Conservation (phyloP, 2,329 filamentous ascomycete species). For the Mollisiaceae sp. region DNA sequence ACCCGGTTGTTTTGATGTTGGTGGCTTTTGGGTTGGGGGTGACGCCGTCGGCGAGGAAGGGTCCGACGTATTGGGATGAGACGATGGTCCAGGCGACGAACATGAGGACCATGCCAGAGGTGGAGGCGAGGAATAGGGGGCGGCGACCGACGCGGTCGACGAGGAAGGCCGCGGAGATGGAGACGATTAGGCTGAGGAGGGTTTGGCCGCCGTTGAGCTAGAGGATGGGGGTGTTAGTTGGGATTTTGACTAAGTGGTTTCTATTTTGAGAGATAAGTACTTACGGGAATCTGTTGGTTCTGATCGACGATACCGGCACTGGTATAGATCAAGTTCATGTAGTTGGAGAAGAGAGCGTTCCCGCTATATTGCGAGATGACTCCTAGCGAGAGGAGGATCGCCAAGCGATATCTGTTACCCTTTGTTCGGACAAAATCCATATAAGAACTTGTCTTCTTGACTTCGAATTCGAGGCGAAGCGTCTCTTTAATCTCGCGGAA, state of each 20-base stretch:
- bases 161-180: constrained; percentile 59
- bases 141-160: constrained; percentile 61
- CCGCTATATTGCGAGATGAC: constrained; percentile 72
- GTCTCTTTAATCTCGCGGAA: constrained; percentile 40
- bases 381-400: constrained; percentile 66
- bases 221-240: neutral
- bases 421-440: constrained; percentile 56
- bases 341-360: constrained; percentile 71
- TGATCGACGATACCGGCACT: constrained; percentile 60
- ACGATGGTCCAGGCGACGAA: constrained; percentile 57
- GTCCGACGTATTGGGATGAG: constrained; percentile 46
- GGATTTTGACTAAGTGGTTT: too few relatives aligned
- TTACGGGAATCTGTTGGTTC: constrained; percentile 50
- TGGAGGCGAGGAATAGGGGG: constrained; percentile 55
- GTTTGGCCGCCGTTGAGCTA: constrained; percentile 43
- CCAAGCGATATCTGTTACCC: constrained; percentile 68
- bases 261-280: constrained; percentile 9
- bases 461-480: constrained; percentile 40
- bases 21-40: constrained; percentile 37
- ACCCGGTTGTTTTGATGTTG: constrained; percentile 44
- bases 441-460: constrained; percentile 58
- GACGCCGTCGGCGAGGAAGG: constrained; percentile 36
- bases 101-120: constrained; percentile 47
- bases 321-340: constrained; percentile 66
- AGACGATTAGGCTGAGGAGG: constrained; percentile 56